Evolutionary conservation across 1,139 yeast genomes (phyloP), one percentile per base, ranked within the genome.

Genomic region (Taiozyma sp.): DNA sequence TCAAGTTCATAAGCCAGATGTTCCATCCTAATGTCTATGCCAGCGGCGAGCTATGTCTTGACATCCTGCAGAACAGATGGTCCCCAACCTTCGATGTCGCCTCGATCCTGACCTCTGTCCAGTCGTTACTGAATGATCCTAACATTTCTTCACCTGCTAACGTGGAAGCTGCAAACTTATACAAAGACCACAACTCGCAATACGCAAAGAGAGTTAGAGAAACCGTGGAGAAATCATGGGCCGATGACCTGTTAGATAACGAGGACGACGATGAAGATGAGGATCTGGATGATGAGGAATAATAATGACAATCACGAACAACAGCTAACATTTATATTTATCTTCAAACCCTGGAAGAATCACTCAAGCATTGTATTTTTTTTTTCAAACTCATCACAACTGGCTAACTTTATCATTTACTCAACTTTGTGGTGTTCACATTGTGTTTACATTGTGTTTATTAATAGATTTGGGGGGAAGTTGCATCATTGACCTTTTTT

Each of bases 61-160:
- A 95, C 71, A 93, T 93, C 59, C 75, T 93, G 58, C 99, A 93
- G 66, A 95, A 93, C 72, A 78, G 98, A 65, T 93, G 99, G 99
- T 87, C 96, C 24, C 99, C 99, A 16, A 95, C 99, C 0, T 95
- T 93, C 66, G 99, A 95, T 65, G 99, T 93, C 43, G 92, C 97
- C n/a, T 91, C 97, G 30, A 93, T 93, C 51, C 75, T 93, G 61
- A 93, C 99, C 1, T 88, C 97, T 41, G 69, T 73, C 43, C 95
- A 86, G 67, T 84, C 95, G 55, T 78, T 93, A 56, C 75, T 93
- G 59, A 93, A 93, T 68, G 99, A 93, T 67, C 99, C 99, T 12
- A 93, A 93, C 68, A 95, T 93, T 51, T 84, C 91, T 51, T 88
- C 96, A 29, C 99, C 99, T 4, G 99, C 99, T 1, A 95, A 93